Evolutionary conservation across 148 eudicot species (phyloP), one percentile per base, ranked within the genome.

Genomic region (Silene uniflora): DNA sequence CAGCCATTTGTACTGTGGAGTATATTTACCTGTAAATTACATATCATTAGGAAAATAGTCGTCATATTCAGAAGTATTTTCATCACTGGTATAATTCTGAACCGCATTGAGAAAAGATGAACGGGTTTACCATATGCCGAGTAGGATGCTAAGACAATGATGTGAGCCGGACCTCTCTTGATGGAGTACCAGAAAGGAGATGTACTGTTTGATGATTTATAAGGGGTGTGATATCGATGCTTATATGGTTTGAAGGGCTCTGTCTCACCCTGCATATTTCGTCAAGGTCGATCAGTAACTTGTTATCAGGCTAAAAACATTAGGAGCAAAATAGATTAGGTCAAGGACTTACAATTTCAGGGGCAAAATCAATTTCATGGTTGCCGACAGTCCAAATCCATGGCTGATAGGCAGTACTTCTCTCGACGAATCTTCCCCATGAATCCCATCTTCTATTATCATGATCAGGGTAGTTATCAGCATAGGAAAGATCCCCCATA

Each of bases 1-100:
- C 4, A 93, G 88, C 98, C 98, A 93, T 78, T 5, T 79, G 80
- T 82, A 93, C 55, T 93, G 98, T 54, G 96, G 98, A 18, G 93
- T 93, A 78, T 91, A 93, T 79, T 88, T 88, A 70, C 88, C 98
- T 93, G 89, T 73, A 24, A 63, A 63, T 63, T 63, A 63, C 39
- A 25, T 25, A 9, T 63, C 27, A 3, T 12, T 63, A 10, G 7
- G 39, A 13, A 63, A 6, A 25, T 13, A 52, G 13, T 52, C 14
- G 56, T 52, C 16, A 24, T 61, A 7, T 2, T 0, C 18, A 7
- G 10, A 61, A 61, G 23, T 61, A 9, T 21, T 11, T 6, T 22
- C 64, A 22, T 61, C 64, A 24, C 6, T 63, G 2, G 67, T 23
- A 25, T 11, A 63, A 11, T 10, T 3, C 56, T 25, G 67, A 25